phyloP scores from a whole-genome alignment of 768 basidiomycete genomes.

The Boletus subparvulus region DNA sequence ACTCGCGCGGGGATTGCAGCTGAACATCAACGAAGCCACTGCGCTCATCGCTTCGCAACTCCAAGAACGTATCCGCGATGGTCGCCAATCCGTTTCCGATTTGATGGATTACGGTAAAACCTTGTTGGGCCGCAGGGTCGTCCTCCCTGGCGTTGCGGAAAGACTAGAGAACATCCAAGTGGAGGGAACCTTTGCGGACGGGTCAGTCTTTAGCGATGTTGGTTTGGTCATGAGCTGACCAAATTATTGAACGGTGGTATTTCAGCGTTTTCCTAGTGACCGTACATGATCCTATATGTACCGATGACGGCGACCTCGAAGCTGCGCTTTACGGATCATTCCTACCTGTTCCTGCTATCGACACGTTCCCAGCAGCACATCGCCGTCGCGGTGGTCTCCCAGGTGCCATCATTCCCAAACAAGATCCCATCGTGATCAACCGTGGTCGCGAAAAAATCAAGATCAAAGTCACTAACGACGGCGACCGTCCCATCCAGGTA shows the following conservation, averaged over 20 bases:
- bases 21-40: constrained; percentile 86
- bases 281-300: constrained; percentile 92
- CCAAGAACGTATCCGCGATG: constrained; percentile 94
- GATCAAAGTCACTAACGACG: constrained; percentile 82
- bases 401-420: constrained; percentile 71
- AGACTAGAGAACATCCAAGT: constrained; percentile 88
- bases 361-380: constrained; percentile 60
- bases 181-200: constrained; percentile 88
- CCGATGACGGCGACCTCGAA: constrained; percentile 71
- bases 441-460: constrained; percentile 64
- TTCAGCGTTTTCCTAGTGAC: constrained; percentile 86
- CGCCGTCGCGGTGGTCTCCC: constrained; percentile 57
- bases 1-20: constrained; percentile 84
- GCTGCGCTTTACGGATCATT: constrained; percentile 96
- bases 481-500: constrained; percentile 92
- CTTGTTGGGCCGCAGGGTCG: constrained; percentile 85
- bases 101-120: constrained; percentile 94
- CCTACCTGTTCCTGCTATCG: constrained; percentile 70
- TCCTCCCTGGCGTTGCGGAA: constrained; percentile 74
- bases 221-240: not conserved
- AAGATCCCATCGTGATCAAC: constrained; percentile 74
- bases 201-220: constrained; percentile 45
- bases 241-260: not conserved
- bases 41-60: constrained; percentile 91
- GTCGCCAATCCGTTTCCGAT: constrained; percentile 76